Conservation (phyloP, 768 basidiomycete species). For the Pleurotus ostreatus region DNA sequence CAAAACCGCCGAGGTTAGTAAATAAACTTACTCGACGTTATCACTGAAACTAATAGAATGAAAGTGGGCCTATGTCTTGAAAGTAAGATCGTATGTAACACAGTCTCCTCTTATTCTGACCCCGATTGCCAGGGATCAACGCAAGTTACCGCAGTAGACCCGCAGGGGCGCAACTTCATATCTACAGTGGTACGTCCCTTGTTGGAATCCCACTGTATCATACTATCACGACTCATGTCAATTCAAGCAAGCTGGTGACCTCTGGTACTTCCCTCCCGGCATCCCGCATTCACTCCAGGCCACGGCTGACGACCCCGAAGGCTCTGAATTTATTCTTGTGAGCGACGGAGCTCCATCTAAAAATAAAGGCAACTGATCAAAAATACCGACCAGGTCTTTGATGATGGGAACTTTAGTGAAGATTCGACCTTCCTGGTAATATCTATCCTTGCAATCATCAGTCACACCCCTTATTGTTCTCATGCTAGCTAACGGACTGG, state of each 20-base stretch:
- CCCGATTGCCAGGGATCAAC: slow-evolving; percentile 33
- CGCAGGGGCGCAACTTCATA: slow-evolving; percentile 44
- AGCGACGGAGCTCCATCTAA: neutral
- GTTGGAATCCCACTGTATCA: too few species aligned
- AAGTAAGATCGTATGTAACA: slow-evolving; percentile 19
- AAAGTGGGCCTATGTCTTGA: slow-evolving; percentile 53
- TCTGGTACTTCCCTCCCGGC: slow-evolving; percentile 61
- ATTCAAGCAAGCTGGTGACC: slow-evolving; percentile 28
- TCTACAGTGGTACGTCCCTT: slow-evolving; percentile 40
- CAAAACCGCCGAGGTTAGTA: slow-evolving; percentile 37
- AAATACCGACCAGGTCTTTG: slow-evolving; percentile 23
- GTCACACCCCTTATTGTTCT: neutral
- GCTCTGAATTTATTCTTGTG: slow-evolving; percentile 48
- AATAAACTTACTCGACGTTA: neutral
- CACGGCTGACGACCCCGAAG: slow-evolving; percentile 38
- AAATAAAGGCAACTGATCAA: neutral
- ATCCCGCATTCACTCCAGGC: slow-evolving; percentile 55
- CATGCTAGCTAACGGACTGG: slow-evolving; percentile 53
- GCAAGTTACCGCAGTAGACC: slow-evolving; percentile 45
- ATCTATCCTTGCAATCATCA: neutral
- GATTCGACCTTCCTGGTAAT: slow-evolving; percentile 47
- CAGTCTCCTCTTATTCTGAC: neutral
- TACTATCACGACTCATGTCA: neutral
- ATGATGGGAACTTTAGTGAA: slow-evolving; percentile 45
- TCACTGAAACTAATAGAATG: slow-evolving; percentile 9